Evolutionary conservation across 1,139 yeast genomes (phyloP), one percentile per base, ranked within the genome.

Genomic region (Taphrina confusa): DNA sequence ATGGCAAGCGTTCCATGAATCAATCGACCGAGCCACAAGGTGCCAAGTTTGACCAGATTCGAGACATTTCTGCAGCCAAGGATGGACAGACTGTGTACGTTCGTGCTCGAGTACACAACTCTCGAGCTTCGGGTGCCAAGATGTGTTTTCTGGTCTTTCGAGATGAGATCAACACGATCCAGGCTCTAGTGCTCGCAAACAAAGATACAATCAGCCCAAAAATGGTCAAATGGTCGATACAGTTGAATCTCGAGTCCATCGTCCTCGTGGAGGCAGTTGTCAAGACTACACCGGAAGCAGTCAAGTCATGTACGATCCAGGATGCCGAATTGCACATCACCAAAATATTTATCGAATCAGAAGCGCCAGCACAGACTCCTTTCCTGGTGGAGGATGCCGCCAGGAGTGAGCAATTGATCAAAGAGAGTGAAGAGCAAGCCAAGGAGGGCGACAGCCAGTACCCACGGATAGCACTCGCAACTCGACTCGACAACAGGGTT

Each of bases 211-310:
- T 94, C 61, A 87, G 96, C 59, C 92, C 92, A 76, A 96, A 87
- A 74, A 87, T 94, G 94, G 95, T 91, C 67, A 92, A 92, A 76
- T 92, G 97, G 96, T 85, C 91, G 45, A 89, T 94, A 27, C 78
- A 87, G 47, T 80, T 92, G 72, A 86, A 83, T 72, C 79, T 88
- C 69, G 99, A 92, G 75, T 83, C 95, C 47, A 91, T 92, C 74
- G 97, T 92, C 20, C 76, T 92, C 62, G 96, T 92, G 31, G 84
- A 85, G 69, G 99, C 98, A 74, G 73, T 75, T 40, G 92, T 92
- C 56, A 82, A 76, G 68, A 89, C 89, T 70, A 90, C 94, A 57
- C 91, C 85, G 23, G 97, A 89, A 72, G 83, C 83, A 64, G 84
- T 92, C 73, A 89, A 87, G 73, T 85, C 95, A 57, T 94, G 97